Evolutionary conservation across 176 grass and related monocot genomes (phyloP), one percentile per base, ranked within the genome.

Genomic region (Cenchrus fungigraminus): DNA sequence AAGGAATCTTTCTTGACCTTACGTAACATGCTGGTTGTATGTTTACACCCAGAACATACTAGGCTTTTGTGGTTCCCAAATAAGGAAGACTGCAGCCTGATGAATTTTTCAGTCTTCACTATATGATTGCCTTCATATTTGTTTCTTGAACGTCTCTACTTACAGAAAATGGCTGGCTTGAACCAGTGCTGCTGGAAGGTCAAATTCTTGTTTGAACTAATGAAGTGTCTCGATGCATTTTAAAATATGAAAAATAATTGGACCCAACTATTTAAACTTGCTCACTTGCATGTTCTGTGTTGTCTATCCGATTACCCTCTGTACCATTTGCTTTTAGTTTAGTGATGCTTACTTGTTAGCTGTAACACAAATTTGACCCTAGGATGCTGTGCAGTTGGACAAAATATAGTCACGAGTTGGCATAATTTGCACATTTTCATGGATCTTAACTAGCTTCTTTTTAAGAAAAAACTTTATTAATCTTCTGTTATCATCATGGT

Each of bases 251-350:
- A 53, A 62, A 69, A 54, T 45, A 40, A 54, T 44, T 8, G 20
- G 47, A 8, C 54, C 59, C 15, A 46, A 72, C 70, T 54, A 57
- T 73, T 88, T 46, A 51, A n/a, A 55, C 10, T 34, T n/a, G 19
- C 15, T 58, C 50, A 75, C 49, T 5, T 68, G 0, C 20, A 31
- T 40, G 0, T 82, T 34, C 34, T n/a, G 9, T 42, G 42, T 44
- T 71, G 13, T 46, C 59, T 79, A 65, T 40, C 57, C 31, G 58
- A 52, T 53, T 44, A 32, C 44, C 25, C 4, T 12, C 1, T 15
- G 8, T 66, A 25, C 9, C 14, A 51, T 72, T 69, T 46, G 2
- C 49, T n/a, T 64, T 42, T n/a, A 71, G 1, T 63, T 76, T 80
- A 31, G 29, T n/a, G 31, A 10, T 17, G 49, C 46, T 53, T 80